phyloP scores from a whole-genome alignment of 2,329 filamentous ascomycete species.

The Aphanocladium album region DNA sequence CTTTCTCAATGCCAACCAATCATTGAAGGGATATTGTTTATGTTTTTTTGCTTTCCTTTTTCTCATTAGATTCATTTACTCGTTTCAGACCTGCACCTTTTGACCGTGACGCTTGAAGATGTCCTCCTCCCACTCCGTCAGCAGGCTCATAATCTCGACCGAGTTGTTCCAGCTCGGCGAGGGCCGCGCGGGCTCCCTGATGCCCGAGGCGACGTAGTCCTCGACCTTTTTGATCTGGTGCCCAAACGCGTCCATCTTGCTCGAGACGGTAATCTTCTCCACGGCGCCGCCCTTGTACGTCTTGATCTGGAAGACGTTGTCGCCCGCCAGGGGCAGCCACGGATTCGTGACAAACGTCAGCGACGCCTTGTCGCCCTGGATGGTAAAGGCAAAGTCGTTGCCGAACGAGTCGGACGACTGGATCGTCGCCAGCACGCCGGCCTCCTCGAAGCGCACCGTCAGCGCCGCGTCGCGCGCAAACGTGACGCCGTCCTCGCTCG shows the following conservation, averaged over 20 bases:
- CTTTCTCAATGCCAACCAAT: neutral
- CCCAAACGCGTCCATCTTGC: conserved; percentile 21
- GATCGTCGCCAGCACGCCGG: conserved; percentile 20
- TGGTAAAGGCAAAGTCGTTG: conserved; percentile 22
- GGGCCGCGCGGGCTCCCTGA: conserved; percentile 19
- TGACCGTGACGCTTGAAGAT: conserved; percentile 12
- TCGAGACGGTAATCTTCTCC: conserved; percentile 18
- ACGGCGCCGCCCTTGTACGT: conserved; percentile 18
- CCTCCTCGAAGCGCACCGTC: conserved; percentile 19
- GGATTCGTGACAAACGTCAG: conserved; percentile 24
- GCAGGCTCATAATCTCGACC: conserved; percentile 22
- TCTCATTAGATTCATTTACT: neutral
- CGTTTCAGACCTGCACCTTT: neutral
- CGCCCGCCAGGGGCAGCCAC: conserved; percentile 22
- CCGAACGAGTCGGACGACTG: conserved; percentile 24
- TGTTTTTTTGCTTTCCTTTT: neutral
- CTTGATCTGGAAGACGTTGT: conserved; percentile 21
- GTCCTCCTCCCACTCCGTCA: conserved; percentile 22
- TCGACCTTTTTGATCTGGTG: conserved; percentile 22
- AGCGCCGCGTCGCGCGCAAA: conserved; percentile 22
- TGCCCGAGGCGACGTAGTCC: conserved; percentile 17
- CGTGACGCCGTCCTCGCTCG: conserved; percentile 15
- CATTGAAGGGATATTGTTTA: neutral
- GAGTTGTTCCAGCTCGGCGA: conserved; percentile 22
- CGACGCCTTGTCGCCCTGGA: conserved; percentile 21